Percentiles rank a stretch among this genome's conserved stretches.
Evolutionary conservation across 345 rosid genomes (phyloP).

Genomic region (Kandelia obovata): DNA sequence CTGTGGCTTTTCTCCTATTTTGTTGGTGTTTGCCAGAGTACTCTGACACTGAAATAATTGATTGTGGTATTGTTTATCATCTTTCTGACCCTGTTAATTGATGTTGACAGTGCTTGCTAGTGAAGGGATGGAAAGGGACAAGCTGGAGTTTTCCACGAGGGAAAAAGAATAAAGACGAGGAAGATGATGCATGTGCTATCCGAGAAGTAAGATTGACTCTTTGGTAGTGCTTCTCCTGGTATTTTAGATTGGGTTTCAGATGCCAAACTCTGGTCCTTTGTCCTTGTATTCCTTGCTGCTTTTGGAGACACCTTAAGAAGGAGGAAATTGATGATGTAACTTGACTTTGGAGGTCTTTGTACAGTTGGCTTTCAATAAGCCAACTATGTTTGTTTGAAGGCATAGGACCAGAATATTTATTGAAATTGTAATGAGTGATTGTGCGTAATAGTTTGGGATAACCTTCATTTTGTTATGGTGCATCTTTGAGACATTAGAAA

Average conservation of each 20-base stretch:
- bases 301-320: too few species aligned
- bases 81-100: constrained; percentile 13
- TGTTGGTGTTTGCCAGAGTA: not conserved
- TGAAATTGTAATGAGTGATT: too few species aligned
- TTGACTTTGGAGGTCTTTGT: too few species aligned
- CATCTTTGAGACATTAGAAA: too few species aligned
- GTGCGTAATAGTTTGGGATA: too few species aligned
- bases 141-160: constrained; percentile 99
- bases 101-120: constrained; percentile 67
- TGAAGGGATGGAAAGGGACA: constrained; percentile 98
- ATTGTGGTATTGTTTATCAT: not conserved
- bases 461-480: too few species aligned
- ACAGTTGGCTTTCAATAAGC: too few species aligned
- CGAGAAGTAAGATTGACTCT: constrained; percentile 60
- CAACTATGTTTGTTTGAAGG: too few species aligned
- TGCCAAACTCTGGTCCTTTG: too few species aligned
- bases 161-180: constrained; percentile 98
- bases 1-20: not conserved
- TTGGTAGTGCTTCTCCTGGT: not conserved
- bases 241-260: not conserved
- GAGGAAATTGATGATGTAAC: too few species aligned
- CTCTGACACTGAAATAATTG: not conserved
- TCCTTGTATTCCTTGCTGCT: too few species aligned
- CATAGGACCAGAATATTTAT: too few species aligned
- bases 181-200: constrained; percentile 93